phyloP scores from a whole-genome alignment of 148 eudicot species.

The Camellia lanceoleosa region DNA sequence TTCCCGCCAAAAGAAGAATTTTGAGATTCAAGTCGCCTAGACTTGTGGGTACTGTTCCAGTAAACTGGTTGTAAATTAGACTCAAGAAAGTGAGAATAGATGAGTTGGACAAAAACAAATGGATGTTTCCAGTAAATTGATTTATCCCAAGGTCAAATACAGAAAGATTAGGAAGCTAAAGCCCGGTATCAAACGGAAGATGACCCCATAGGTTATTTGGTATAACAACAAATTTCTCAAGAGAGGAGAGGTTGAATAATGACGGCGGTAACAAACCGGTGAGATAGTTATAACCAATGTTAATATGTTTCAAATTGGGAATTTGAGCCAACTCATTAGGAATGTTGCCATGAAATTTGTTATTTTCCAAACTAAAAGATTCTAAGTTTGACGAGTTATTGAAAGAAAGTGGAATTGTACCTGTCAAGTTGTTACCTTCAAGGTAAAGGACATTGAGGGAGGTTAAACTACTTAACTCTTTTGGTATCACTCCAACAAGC shows the following conservation, averaged over 20 bases:
- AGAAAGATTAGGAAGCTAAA: constrained; percentile 21
- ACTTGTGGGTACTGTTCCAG: constrained; percentile 5
- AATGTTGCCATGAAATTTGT: constrained; percentile 14
- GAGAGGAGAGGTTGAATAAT: constrained; percentile 23
- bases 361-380: background rate
- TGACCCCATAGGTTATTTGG: constrained; percentile 16
- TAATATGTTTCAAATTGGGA: constrained; percentile 8
- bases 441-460: background rate
- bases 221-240: background rate
- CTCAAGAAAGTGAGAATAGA: constrained; percentile 3
- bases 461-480: constrained; percentile 3
- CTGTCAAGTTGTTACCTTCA: constrained; percentile 1
- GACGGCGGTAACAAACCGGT: constrained; percentile 15
- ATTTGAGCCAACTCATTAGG: constrained; percentile 13
- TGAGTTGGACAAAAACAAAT: constrained; percentile 9
- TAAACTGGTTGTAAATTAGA: constrained; percentile 8
- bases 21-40: constrained; percentile 8
- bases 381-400: constrained; percentile 9
- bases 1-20: background rate
- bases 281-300: constrained; percentile 12
- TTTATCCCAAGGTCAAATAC: constrained; percentile 12
- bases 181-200: constrained; percentile 17
- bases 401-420: constrained; percentile 11
- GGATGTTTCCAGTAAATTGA: constrained; percentile 21
- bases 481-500: background rate